Evolutionary conservation across 106 monocot species (phyloP).

Genomic region (Apostasia ramifera): DNA sequence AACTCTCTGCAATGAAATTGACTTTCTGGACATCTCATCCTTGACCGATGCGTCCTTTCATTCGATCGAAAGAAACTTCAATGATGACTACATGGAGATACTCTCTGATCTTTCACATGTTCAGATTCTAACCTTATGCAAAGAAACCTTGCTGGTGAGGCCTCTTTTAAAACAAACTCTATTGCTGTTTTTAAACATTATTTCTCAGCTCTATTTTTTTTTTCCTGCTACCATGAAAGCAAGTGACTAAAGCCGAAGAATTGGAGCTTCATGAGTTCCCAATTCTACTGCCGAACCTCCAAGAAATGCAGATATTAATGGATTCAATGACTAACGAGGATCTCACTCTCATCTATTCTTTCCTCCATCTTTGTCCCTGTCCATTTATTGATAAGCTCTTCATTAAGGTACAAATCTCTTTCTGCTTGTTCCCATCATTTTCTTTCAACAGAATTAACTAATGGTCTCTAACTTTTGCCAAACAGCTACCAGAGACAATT

Average conservation of each 20-base stretch:
- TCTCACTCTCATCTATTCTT: slow-evolving; percentile 17
- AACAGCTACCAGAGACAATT: slow-evolving; percentile 4
- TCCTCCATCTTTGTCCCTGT: slow-evolving; percentile 21
- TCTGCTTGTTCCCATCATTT: neutral
- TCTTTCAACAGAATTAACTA: neutral
- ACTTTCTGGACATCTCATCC: slow-evolving; percentile 19
- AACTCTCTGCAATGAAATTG: neutral
- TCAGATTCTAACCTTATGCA: slow-evolving; percentile 34
- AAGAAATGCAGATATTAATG: slow-evolving; percentile 36
- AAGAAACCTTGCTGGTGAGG: slow-evolving; percentile 11
- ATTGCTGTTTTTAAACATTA: neutral
- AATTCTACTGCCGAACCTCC: slow-evolving; percentile 26
- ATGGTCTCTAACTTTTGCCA: neutral
- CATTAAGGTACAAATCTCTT: slow-evolving; percentile 19
- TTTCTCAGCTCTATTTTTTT: neutral
- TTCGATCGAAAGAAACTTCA: slow-evolving; percentile 2
- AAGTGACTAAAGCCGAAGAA: slow-evolving; percentile 5
- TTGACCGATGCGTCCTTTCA: slow-evolving; percentile 29
- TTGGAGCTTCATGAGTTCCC: slow-evolving; percentile 4
- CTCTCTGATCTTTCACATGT: slow-evolving; percentile 32
- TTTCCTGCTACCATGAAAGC: neutral
- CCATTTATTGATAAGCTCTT: slow-evolving; percentile 40
- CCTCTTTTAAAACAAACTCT: neutral
- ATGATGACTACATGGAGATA: slow-evolving; percentile 17
- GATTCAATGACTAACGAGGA: slow-evolving; percentile 9